phyloP scores from a whole-genome alignment of 108 stramenopile genomes.

The Skeletonema marinoi region DNA sequence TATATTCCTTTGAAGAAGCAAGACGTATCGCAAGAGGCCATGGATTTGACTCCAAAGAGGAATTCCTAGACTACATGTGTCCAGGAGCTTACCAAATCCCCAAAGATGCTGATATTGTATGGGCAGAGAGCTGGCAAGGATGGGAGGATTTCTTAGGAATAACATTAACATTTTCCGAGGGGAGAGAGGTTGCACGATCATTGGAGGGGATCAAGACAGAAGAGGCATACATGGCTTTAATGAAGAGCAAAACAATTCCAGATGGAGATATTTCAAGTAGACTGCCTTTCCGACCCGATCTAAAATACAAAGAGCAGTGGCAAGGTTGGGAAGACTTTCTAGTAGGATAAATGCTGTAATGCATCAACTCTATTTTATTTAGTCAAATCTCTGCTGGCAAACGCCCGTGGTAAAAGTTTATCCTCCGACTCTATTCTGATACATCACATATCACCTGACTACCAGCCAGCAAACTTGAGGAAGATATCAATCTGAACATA shows the following conservation, averaged over 20 bases:
- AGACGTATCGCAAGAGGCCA: slow-evolving; percentile 67
- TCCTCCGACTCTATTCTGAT: too few species aligned
- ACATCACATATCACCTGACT: background rate
- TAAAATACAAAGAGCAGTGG: slow-evolving; percentile 68
- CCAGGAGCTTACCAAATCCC: slow-evolving; percentile 77
- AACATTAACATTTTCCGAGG: slow-evolving; percentile 29
- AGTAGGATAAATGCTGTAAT: background rate
- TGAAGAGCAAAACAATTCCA: slow-evolving; percentile 37
- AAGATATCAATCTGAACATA: slow-evolving; percentile 11
- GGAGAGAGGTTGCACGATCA: slow-evolving; percentile 45
- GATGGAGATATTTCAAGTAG: slow-evolving; percentile 60
- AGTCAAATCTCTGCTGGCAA: too few species aligned
- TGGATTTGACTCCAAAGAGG: slow-evolving; percentile 62
- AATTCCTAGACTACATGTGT: slow-evolving; percentile 70
- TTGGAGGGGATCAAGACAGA: slow-evolving; percentile 37
- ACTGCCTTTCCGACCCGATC: slow-evolving; percentile 67
- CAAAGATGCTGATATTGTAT: slow-evolving; percentile 73
- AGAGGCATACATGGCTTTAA: slow-evolving; percentile 55
- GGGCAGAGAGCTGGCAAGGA: slow-evolving; percentile 63
- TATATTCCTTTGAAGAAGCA: slow-evolving; percentile 68
- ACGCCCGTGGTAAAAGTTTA: too few species aligned
- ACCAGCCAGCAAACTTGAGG: slow-evolving; percentile 13
- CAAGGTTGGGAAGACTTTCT: slow-evolving; percentile 73
- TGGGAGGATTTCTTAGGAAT: slow-evolving; percentile 79
- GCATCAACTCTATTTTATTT: too few species aligned